Evolutionary conservation across 2,329 filamentous ascomycete species (phyloP), one percentile per base, ranked within the genome.

Genomic region (Cladosporium cucumerinum): DNA sequence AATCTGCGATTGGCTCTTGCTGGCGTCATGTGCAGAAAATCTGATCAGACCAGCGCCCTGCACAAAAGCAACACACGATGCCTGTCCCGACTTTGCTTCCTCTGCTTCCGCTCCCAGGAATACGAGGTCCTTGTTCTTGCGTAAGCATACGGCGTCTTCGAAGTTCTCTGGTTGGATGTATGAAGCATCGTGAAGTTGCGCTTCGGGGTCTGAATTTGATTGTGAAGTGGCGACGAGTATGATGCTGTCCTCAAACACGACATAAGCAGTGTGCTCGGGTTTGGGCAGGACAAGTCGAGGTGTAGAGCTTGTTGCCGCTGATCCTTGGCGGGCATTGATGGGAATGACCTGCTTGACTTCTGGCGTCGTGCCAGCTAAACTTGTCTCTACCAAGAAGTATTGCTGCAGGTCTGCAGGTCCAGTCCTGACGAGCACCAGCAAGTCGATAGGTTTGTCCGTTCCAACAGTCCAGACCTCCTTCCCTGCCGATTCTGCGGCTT

Each of bases 141-240:
- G 87, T 65, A 99, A 88, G 71, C 93, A 90, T 39, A 99, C 83
- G 1, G 91, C 87, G 75, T 99, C 95, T 75, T 98, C 93, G 70
- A 93, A 97, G 0, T 87, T 85, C 21, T 88, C 79, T 0, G 87
- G 85, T 25, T 88, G 74, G 14, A 85, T 80, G 70, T 89, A 85
- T 43, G 84, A 88, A 63, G 91, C 88, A 63, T 85, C 80, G 67
- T 90, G 85, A 3, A 96, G 82, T 74, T 97, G 93, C 1, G 87
- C 86, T 59, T 93, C 90, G 8, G 92, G 91, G 51, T 91, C 87
- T 16, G 64, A 51, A 5, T 87, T 86, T 1, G 85, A 82, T 58
- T 84, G 84, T 2, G 85, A 84, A 57, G 96, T 84, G 0, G 93
- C 96, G 8, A 90, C 84, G 28, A 98, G 79, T 23, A 95, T 85